phyloP scores from a whole-genome alignment of 1,139 yeast genomes.

The Yamadazyma sp. region DNA sequence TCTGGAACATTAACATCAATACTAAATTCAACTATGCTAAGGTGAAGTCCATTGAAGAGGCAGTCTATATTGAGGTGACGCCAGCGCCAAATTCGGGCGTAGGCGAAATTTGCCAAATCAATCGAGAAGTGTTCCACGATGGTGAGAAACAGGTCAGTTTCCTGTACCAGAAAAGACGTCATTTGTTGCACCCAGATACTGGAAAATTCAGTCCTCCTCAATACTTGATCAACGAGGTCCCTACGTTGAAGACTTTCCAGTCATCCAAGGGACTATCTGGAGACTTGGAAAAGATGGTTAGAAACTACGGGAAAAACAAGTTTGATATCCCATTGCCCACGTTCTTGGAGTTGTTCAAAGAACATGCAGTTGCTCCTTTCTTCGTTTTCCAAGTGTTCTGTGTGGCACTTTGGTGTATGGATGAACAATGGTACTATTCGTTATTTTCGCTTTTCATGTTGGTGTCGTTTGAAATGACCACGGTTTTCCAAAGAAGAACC shows the following conservation, averaged over 20 bases:
- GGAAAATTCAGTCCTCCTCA: conserved; percentile 76
- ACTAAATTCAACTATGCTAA: conserved; percentile 66
- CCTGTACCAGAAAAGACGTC: conserved; percentile 89
- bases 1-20: conserved; percentile 81
- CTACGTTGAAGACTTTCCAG: conserved; percentile 62
- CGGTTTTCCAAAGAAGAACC: conserved; percentile 91
- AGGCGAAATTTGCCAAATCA: conserved; percentile 72
- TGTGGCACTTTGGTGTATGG: conserved; percentile 94
- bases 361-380: conserved; percentile 98
- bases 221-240: conserved; percentile 66
- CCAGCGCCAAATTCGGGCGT: conserved; percentile 88
- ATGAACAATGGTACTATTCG: conserved; percentile 96
- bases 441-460: conserved; percentile 90
- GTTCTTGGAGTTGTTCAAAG: conserved; percentile 85
- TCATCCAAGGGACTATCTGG: conserved; percentile 60
- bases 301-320: conserved; percentile 78
- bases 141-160: conserved; percentile 69
- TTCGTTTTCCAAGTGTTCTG: conserved; percentile 96
- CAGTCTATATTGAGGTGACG: conserved; percentile 68
- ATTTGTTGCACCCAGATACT: conserved; percentile 59
- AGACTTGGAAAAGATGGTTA: conserved; percentile 52
- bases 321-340: conserved; percentile 97
- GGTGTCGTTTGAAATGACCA: conserved; percentile 89
- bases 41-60: conserved; percentile 56
- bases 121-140: conserved; percentile 57